Base-by-base conservation (phyloP, 371 early-diverging fungal species). In the Aphelidium insulamus region DNA sequence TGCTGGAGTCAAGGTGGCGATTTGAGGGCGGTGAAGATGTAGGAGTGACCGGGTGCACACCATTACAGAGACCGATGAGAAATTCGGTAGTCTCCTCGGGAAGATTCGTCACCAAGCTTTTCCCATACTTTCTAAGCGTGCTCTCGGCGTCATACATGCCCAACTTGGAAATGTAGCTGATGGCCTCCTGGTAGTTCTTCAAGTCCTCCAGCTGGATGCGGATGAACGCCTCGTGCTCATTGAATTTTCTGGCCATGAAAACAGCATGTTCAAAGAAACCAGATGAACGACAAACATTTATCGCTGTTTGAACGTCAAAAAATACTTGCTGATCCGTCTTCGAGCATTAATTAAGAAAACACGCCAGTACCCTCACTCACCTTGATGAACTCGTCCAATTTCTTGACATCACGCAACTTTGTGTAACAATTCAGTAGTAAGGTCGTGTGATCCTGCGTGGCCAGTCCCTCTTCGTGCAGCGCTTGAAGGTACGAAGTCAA, bases 401-500 rank as follows among this genome's bases (percentile, higher is more conserved):
- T 50, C 26, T 64, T 62, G 7, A 72, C 73, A 50, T 83, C 87
- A 43, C 79, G 77, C 11, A 86, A 59, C 47, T 91, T 90, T 15
- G 91, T 81, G 48, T 91, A 94, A 59, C 95, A 94, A 44, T 87
- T 90, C n/a, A 94, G 57, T 19, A 94, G 51, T 28, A 91, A 48
- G 0, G 91, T 90, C 0, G 90, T 90, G 48, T 91, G 91, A 46
- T 90, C 88, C 9, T 76, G 63, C 35, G 78, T 86, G 1, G 91
- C 91, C 21, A 85, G 54, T 0, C 73, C 66, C 15, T 66, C 56
- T 1, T 73, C 67, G 46, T 91, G 88, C 1, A 91, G 59, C 36
- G 73, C 74, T 55, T 88, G 81, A 14, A 91, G 58, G 43, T 85
- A 91, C 19, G 66, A 64, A 2, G 84, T 78, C 39, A 94, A 50